Evolutionary conservation across 805 yeast genomes (phyloP), one percentile per base, ranked within the genome.

Genomic region (Barnettozyma siamensis): DNA sequence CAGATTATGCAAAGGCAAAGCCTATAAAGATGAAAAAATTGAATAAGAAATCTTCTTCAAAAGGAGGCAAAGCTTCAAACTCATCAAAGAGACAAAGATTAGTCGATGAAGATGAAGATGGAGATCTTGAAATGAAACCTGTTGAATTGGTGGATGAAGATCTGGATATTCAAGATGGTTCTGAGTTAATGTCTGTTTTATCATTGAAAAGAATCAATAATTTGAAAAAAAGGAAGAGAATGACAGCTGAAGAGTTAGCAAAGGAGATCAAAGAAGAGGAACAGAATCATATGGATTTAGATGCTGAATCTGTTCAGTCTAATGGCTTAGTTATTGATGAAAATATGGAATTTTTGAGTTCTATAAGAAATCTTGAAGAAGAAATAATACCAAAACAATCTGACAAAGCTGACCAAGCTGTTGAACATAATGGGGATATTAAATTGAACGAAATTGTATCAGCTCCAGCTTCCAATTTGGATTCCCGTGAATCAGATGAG

Each of bases 341-440:
- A 37, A 64, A 56, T 16, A 41, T 56, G 2, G 70, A 65, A 35
- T 67, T 69, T 40, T 48, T 69, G 37, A 50, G 52, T n/a, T 40
- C 52, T 1, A 42, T 59, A 1, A 55, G 54, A 24, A 46, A 26
- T 7, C 33, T 28, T n/a, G 44, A 26, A 17, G 42, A 36, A 15
- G 31, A 28, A 26, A 11, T 6, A 9, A 23, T 31, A 21, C 4
- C 30, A 37, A 16, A 33, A 28, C 31, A 17, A 8, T n/a, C n/a
- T n/a, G n/a, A n/a, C n/a, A n/a, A n/a, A n/a, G n/a, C n/a, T n/a
- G n/a, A n/a, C n/a, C n/a, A n/a, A n/a, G n/a, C n/a, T n/a, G 13
- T 17, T 10, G 36, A 17, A n/a, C 42, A 41, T 9, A 15, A 8
- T 5, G 10, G 12, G 11, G 33, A 31, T 10, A 26, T 10, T 12